Evolutionary conservation across 2,329 filamentous ascomycete genomes (phyloP).

Genomic region (Aspergillus sp.): DNA sequence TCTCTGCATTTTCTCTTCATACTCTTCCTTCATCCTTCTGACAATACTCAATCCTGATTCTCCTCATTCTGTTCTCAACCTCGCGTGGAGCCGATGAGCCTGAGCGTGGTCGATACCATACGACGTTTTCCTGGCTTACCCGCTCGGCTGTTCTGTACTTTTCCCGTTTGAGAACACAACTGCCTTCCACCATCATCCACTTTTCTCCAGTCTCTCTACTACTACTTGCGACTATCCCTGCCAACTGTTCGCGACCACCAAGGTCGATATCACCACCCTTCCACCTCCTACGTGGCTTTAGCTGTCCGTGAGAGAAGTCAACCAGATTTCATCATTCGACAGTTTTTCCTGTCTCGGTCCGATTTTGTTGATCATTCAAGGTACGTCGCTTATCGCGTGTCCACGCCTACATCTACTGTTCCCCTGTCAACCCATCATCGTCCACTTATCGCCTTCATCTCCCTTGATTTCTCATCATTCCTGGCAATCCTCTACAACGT

Average conservation of each 20-base stretch:
- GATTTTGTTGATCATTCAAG: slow-evolving; percentile 14
- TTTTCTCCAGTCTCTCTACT: slow-evolving; percentile 1
- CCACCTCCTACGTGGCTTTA: not conserved
- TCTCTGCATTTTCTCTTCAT: not conserved
- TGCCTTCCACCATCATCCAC: slow-evolving; percentile 3
- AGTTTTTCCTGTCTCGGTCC: not conserved
- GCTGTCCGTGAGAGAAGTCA: not conserved
- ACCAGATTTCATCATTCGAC: not conserved
- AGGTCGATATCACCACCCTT: slow-evolving; percentile 10
- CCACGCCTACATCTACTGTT: slow-evolving; percentile 13
- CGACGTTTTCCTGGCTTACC: slow-evolving; percentile 15
- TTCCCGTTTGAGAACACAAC: slow-evolving; percentile 16
- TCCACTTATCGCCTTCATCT: not conserved
- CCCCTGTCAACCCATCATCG: slow-evolving; percentile 21
- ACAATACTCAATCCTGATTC: not conserved
- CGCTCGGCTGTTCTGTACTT: slow-evolving; percentile 17
- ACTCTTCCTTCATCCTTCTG: not conserved
- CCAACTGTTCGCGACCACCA: slow-evolving; percentile 23
- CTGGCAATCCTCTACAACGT: not conserved
- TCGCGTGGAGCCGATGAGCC: not conserved
- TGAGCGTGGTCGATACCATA: not conserved
- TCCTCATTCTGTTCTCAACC: not conserved
- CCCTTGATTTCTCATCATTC: not conserved
- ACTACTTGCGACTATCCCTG: slow-evolving; percentile 28
- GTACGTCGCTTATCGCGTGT: slow-evolving; percentile 23